Evolutionary conservation across 2,329 filamentous ascomycete genomes (phyloP).

Genomic region (Neofusicoccum ribis): DNA sequence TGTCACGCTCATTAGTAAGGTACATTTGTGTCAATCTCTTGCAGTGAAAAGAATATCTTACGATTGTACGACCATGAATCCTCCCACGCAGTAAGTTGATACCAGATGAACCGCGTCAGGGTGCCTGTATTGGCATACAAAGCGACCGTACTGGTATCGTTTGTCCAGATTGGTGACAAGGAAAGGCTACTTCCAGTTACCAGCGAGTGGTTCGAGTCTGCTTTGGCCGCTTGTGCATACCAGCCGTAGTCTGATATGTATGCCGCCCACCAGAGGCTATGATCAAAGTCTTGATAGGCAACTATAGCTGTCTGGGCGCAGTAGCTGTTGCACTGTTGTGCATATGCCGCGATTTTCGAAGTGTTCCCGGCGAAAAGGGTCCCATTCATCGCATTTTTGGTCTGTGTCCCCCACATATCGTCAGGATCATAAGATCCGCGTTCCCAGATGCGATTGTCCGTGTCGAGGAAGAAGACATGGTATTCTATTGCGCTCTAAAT

Average conservation of each 20-base stretch:
- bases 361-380: background rate
- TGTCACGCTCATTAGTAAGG: too few species aligned
- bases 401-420: background rate
- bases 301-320: background rate
- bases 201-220: background rate
- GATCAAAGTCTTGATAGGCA: background rate
- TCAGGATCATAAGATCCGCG: background rate
- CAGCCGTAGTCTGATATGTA: background rate
- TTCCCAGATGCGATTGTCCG: background rate
- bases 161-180: background rate
- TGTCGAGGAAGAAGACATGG: background rate
- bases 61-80: background rate
- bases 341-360: background rate
- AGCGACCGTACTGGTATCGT: background rate
- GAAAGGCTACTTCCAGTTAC: background rate
- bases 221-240: background rate
- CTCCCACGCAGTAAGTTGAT: background rate
- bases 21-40: too few species aligned
- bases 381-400: background rate
- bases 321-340: background rate
- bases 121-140: background rate
- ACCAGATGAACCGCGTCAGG: background rate
- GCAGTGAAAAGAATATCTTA: background rate
- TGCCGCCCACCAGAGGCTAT: background rate
- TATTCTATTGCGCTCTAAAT: background rate